A percentile compares a stretch with the other conserved stretches of the same genome.
phyloP scores from a whole-genome alignment of 2,329 filamentous ascomycete genomes.

The Cladophialophora immunda region DNA sequence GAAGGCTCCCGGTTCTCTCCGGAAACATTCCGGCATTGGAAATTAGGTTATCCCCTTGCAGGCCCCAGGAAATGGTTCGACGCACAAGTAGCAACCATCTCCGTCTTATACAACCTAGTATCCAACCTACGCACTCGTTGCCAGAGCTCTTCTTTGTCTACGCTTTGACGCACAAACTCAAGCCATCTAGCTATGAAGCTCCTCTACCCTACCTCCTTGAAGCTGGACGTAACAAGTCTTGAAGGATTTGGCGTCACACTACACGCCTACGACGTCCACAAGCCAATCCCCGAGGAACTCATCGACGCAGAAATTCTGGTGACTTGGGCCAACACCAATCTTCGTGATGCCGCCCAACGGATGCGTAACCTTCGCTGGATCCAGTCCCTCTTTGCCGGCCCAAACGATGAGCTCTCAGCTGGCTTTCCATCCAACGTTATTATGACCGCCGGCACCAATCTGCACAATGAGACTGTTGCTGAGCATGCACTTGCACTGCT shows the following conservation, averaged over 20 bases:
- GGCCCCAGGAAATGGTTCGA: neutral
- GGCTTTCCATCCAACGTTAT: conserved; percentile 64
- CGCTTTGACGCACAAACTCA: neutral
- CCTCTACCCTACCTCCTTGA: conserved; percentile 70
- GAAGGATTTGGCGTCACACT: conserved; percentile 66
- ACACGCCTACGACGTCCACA: conserved; percentile 66
- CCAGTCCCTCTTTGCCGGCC: conserved; percentile 71
- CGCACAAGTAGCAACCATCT: neutral
- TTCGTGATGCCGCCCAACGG: conserved; percentile 64
- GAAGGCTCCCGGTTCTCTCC: conserved; percentile 12
- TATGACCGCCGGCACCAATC: conserved; percentile 69
- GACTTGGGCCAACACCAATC: conserved; percentile 70
- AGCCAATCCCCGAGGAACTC: conserved; percentile 64
- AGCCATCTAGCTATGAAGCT: conserved; percentile 59
- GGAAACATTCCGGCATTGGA: neutral
- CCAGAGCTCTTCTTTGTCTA: neutral
- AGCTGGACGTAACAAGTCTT: conserved; percentile 63
- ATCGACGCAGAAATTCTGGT: conserved; percentile 68
- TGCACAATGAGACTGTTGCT: conserved; percentile 71
- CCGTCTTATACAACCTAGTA: neutral
- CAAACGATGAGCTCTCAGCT: conserved; percentile 70
- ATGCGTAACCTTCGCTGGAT: conserved; percentile 70
- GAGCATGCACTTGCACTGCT: conserved; percentile 68
- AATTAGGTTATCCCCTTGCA: neutral
- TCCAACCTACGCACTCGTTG: neutral